These are phyloP conservation scores for Iris macrosiphon DNA, from an alignment of 106 monocot species.

Conservation along the genomic window DNA sequence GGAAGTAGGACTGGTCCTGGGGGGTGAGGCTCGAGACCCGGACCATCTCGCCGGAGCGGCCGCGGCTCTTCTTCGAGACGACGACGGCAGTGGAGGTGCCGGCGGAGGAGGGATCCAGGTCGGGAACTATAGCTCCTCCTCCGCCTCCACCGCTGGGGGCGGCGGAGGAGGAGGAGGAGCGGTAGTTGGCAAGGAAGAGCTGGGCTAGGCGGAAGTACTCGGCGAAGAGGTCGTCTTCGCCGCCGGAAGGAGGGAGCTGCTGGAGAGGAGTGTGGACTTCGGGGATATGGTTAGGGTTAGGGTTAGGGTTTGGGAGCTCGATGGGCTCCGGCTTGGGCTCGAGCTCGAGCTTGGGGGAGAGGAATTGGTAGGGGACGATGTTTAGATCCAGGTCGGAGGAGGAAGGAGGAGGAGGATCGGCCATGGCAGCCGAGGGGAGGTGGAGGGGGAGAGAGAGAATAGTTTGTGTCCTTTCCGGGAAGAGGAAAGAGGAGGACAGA, in stretches of 20 bases:
- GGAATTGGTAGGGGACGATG: constrained; percentile 5
- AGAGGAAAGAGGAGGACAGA: not conserved
- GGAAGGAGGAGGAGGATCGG: not conserved
- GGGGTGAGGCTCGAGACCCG: constrained; percentile 33
- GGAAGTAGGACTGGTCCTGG: constrained; percentile 43
- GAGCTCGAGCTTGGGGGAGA: constrained; percentile 28
- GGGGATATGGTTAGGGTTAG: not conserved
- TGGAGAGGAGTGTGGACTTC: constrained; percentile 24
- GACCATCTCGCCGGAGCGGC: constrained; percentile 60
- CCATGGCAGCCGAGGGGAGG: not conserved
- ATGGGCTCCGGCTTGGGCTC: constrained; percentile 13
- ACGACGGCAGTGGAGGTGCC: constrained; percentile 5
- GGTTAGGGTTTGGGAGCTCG: not conserved
- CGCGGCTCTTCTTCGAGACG: constrained; percentile 27
- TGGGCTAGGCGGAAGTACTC: constrained; percentile 62
- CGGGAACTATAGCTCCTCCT: constrained; percentile 6
- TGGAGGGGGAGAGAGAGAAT: not conserved
- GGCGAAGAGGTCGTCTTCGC: constrained; percentile 41
- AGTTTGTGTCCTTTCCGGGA: not conserved
- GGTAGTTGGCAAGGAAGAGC: constrained; percentile 20
- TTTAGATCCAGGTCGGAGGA: not conserved
- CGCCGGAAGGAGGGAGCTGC: constrained; percentile 17
- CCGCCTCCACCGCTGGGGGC: not conserved
- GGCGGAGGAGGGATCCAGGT: not conserved
- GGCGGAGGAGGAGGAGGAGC: not conserved